Conservation (phyloP, 2,329 filamentous ascomycete species). For the Cordyceps fumosorosea region DNA sequence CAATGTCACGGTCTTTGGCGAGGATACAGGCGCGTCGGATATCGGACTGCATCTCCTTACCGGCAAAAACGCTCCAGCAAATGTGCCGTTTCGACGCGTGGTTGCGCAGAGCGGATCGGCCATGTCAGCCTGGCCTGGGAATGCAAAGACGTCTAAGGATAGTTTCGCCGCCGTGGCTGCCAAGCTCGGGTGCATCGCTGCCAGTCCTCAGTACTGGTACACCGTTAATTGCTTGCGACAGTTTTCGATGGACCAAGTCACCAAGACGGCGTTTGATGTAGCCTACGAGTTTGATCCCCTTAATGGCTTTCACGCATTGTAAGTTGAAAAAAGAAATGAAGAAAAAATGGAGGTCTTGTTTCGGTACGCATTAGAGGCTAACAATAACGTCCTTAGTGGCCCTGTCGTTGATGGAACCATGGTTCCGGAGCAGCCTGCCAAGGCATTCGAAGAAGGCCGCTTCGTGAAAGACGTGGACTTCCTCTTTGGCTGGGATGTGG, state of each 20-base stretch:
- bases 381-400: not conserved
- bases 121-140: not conserved
- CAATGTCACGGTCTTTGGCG: not conserved
- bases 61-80: not conserved
- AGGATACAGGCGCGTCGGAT: not conserved
- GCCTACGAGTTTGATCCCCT: not conserved
- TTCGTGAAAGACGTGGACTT: not conserved
- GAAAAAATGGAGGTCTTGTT: not conserved
- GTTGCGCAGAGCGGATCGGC: not conserved
- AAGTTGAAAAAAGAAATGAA: not conserved
- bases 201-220: not conserved
- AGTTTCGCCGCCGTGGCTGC: not conserved
- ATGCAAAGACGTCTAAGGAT: not conserved
- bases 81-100: not conserved
- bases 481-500: not conserved
- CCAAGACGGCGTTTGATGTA: not conserved
- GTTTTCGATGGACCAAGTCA: not conserved
- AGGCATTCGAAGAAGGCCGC: not conserved
- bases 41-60: not conserved
- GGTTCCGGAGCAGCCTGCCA: not conserved
- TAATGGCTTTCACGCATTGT: not conserved
- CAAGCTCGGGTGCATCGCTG: not conserved
- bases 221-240: not conserved
- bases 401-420: not conserved
- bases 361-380: not conserved